These are phyloP conservation scores for Colletotrichum cereale DNA, from an alignment of 2,329 filamentous ascomycete genomes.

Conservation along the genomic window DNA sequence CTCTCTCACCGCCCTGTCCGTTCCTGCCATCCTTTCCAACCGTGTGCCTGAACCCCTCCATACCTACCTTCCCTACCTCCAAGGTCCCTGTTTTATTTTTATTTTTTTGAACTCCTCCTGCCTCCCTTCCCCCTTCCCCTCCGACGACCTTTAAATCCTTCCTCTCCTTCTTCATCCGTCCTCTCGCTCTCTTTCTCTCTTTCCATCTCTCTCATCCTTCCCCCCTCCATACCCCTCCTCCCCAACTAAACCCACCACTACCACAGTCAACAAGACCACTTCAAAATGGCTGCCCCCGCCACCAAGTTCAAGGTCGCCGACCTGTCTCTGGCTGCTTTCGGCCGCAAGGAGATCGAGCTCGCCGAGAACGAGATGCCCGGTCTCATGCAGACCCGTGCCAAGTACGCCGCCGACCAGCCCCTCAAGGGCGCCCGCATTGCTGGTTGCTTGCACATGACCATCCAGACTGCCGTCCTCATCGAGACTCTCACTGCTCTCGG, in stretches of 20 bases:
- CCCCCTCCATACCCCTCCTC: slow-evolving; percentile 38
- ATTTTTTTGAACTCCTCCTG: slow-evolving; percentile 17
- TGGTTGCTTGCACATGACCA: slow-evolving; percentile 99
- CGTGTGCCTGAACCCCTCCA: slow-evolving; percentile 15
- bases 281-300: slow-evolving; percentile 81
- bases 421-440: slow-evolving; percentile 95
- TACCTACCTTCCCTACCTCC: neutral
- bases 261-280: slow-evolving; percentile 33
- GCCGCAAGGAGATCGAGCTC: slow-evolving; percentile 98
- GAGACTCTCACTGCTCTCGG: slow-evolving; percentile 95
- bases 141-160: slow-evolving; percentile 36
- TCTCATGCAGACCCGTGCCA: slow-evolving; percentile 93
- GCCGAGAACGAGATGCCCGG: slow-evolving; percentile 98
- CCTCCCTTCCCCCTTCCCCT: slow-evolving; percentile 30
- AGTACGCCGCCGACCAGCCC: slow-evolving; percentile 94
- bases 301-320: slow-evolving; percentile 98
- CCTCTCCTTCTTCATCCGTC: slow-evolving; percentile 38
- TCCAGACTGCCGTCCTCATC: slow-evolving; percentile 99
- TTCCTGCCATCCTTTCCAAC: slow-evolving; percentile 11
- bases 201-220: slow-evolving; percentile 27
- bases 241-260: slow-evolving; percentile 31
- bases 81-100: slow-evolving; percentile 16
- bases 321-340: slow-evolving; percentile 97
- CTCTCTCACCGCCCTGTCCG: slow-evolving; percentile 13
- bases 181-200: slow-evolving; percentile 28